These are phyloP conservation scores for Neurospora hispaniola DNA, from an alignment of 495 filamentous ascomycete species.

Conservation along the genomic window DNA sequence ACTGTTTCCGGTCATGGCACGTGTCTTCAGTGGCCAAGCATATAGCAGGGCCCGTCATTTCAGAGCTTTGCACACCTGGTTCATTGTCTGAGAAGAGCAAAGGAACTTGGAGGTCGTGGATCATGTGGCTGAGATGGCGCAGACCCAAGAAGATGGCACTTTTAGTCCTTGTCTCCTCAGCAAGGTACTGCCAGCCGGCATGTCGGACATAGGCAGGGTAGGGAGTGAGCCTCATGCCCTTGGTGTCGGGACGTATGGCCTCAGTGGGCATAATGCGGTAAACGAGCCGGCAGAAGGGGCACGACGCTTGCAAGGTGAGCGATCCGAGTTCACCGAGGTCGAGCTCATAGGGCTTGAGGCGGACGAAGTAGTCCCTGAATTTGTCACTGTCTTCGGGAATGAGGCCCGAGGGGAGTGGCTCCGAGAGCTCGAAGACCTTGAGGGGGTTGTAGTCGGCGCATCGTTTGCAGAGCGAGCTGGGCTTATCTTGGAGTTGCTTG, in stretches of 20 bases:
- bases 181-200: conserved; percentile 4
- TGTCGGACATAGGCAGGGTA: conserved; percentile 4
- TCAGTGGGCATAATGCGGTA: conserved; percentile 10
- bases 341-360: background rate
- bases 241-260: background rate
- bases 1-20: background rate
- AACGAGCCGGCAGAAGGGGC: conserved; percentile 14
- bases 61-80: background rate
- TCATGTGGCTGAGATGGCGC: background rate
- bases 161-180: background rate
- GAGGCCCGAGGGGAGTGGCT: background rate
- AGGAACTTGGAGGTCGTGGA: background rate
- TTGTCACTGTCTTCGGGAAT: background rate
- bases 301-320: background rate
- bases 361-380: background rate
- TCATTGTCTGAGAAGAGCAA: background rate
- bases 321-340: conserved; percentile 5
- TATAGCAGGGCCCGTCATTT: conserved; percentile 7
- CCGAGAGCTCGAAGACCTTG: background rate
- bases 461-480: conserved; percentile 7
- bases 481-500: background rate
- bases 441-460: conserved; percentile 6
- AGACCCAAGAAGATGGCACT: conserved; percentile 1
- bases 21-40: background rate
- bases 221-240: background rate